Percentiles rank a stretch among this genome's conserved stretches.
Conservation (phyloP, 2,329 filamentous ascomycete species). For the Ophiostoma populinum region DNA sequence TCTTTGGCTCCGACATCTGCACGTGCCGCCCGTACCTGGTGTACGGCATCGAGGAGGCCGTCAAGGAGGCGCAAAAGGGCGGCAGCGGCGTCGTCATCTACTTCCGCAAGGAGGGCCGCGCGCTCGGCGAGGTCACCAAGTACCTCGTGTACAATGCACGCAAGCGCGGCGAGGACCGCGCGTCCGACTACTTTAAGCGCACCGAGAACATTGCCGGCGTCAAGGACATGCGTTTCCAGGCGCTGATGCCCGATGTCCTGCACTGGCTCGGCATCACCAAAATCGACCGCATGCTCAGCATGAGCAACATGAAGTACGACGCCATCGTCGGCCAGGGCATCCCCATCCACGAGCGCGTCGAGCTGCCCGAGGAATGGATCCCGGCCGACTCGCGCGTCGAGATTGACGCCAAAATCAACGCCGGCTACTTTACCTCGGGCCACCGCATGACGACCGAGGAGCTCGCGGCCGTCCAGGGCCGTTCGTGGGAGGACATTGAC, state of each 20-base stretch:
- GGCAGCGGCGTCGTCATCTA: slow-evolving; percentile 94
- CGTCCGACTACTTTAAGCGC: slow-evolving; percentile 86
- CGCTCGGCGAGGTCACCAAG: slow-evolving; percentile 88
- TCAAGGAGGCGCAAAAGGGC: slow-evolving; percentile 89
- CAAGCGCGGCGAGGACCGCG: slow-evolving; percentile 62
- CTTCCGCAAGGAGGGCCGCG: slow-evolving; percentile 93
- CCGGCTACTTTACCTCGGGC: slow-evolving; percentile 75
- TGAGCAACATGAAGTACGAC: slow-evolving; percentile 96
- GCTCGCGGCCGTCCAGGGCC: slow-evolving; percentile 67
- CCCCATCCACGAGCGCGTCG: slow-evolving; percentile 75
- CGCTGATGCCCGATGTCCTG: slow-evolving; percentile 91
- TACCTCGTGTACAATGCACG: slow-evolving; percentile 69
- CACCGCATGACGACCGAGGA: slow-evolving; percentile 81
- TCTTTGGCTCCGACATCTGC: slow-evolving; percentile 95
- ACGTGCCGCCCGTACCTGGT: slow-evolving; percentile 92
- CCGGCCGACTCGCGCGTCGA: slow-evolving; percentile 92
- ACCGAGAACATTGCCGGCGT: slow-evolving; percentile 98
- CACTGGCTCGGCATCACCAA: slow-evolving; percentile 98
- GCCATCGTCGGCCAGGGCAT: slow-evolving; percentile 75
- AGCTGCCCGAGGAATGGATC: slow-evolving; percentile 86
- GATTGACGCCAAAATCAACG: slow-evolving; percentile 96
- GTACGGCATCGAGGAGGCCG: slow-evolving; percentile 92
- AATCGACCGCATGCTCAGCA: slow-evolving; percentile 95
- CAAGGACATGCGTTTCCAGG: slow-evolving; percentile 95
- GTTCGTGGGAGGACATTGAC: slow-evolving; percentile 91